These are phyloP conservation scores for Malus asiatica DNA, from an alignment of 306 rosid genomes.

Conservation along the genomic window DNA sequence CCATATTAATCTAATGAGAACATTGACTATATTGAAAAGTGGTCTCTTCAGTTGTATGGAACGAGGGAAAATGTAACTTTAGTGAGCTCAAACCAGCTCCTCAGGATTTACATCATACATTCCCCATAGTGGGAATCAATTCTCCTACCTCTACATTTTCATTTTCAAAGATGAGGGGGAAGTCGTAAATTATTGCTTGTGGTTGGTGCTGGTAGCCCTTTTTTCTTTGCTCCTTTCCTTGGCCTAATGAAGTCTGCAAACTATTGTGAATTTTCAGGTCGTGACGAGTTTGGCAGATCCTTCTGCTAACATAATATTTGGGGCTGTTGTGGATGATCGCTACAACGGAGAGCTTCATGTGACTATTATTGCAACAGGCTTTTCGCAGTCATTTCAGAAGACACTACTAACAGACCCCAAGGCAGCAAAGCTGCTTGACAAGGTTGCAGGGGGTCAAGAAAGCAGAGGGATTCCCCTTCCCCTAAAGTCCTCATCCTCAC, in stretches of 20 bases:
- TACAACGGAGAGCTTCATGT: slow-evolving; percentile 90
- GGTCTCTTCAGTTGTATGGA: too few species aligned
- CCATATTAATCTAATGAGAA: too few species aligned
- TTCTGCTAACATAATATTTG: slow-evolving; percentile 89
- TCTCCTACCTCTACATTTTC: too few species aligned
- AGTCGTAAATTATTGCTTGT: background rate
- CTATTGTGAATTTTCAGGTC: slow-evolving; percentile 42
- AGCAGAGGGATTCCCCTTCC: slow-evolving; percentile 48
- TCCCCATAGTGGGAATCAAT: too few species aligned
- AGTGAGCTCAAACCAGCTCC: background rate
- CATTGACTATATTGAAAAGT: too few species aligned
- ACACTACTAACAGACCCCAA: slow-evolving; percentile 76
- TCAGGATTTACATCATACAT: background rate
- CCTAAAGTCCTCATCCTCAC: slow-evolving; percentile 32
- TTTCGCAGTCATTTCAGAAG: slow-evolving; percentile 90
- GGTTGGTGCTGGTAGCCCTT: background rate
- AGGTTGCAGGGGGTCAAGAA: slow-evolving; percentile 55
- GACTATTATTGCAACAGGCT: slow-evolving; percentile 89
- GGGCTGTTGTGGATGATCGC: slow-evolving; percentile 94
- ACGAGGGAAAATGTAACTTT: too few species aligned
- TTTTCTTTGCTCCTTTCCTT: background rate
- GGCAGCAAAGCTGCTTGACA: slow-evolving; percentile 63
- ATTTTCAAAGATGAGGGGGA: background rate
- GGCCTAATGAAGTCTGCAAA: background rate
- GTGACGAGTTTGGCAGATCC: slow-evolving; percentile 98